These are phyloP conservation scores for Ascochyta koolunga DNA, from an alignment of 2,329 filamentous ascomycete genomes.

Conservation along the genomic window DNA sequence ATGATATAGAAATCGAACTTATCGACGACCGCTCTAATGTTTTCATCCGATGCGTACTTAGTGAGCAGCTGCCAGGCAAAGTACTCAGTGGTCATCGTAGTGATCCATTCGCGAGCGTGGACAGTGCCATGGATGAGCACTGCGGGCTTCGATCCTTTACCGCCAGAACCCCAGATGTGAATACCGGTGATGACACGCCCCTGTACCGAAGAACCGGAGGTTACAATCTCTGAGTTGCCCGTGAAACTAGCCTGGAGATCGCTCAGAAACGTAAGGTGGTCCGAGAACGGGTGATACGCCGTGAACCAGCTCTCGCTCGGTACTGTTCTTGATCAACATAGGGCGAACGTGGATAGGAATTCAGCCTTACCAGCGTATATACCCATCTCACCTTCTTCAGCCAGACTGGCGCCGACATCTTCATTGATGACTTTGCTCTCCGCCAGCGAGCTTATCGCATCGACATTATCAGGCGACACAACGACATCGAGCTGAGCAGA, in stretches of 20 bases:
- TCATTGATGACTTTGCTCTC: conserved; percentile 41
- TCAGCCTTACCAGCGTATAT: conserved; percentile 32
- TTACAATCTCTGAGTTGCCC: conserved; percentile 42
- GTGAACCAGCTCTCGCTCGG: conserved; percentile 46
- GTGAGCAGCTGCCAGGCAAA: conserved; percentile 43
- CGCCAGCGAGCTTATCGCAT: conserved; percentile 35
- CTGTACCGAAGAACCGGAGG: conserved; percentile 40
- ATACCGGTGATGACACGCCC: conserved; percentile 44
- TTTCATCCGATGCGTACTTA: conserved; percentile 40
- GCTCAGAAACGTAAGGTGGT: conserved; percentile 41
- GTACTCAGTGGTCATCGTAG: conserved; percentile 38
- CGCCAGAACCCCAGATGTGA: conserved; percentile 47
- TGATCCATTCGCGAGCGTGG: conserved; percentile 46
- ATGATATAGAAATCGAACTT: conserved; percentile 47
- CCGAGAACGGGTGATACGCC: conserved; percentile 44
- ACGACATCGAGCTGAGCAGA: conserved; percentile 41
- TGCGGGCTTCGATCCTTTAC: conserved; percentile 46
- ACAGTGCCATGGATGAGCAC: conserved; percentile 45
- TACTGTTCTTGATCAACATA: conserved; percentile 23
- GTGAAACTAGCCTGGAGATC: conserved; percentile 44
- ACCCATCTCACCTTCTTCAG: conserved; percentile 38
- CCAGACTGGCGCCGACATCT: conserved; percentile 43
- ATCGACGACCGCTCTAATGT: conserved; percentile 43
- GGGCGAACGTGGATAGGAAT: background rate
- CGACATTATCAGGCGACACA: conserved; percentile 42